Conservation (phyloP, 2,329 filamentous ascomycete genomes). For the Paracoccidioides brasiliensis region DNA sequence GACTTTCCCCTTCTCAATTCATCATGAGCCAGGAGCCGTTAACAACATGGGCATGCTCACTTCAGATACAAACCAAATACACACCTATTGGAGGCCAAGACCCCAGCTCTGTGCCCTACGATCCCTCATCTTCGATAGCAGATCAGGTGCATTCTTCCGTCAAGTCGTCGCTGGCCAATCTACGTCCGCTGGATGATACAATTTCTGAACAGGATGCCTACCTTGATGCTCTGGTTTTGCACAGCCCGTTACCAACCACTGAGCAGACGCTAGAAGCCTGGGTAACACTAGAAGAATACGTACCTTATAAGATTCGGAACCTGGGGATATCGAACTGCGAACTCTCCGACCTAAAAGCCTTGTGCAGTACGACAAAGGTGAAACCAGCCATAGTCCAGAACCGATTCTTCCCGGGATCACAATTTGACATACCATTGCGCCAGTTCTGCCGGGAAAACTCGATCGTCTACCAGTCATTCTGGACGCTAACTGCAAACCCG, state of each 20-base stretch:
- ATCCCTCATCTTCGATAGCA: slow-evolving; percentile 42
- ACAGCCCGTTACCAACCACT: slow-evolving; percentile 41
- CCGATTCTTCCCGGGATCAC: slow-evolving; percentile 49
- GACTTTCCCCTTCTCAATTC: too few species aligned
- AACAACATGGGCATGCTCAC: slow-evolving; percentile 2
- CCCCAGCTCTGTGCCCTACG: slow-evolving; percentile 48
- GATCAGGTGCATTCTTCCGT: slow-evolving; percentile 57
- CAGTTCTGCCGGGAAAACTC: slow-evolving; percentile 39
- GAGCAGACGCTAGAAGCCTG: slow-evolving; percentile 50
- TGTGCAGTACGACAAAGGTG: slow-evolving; percentile 37
- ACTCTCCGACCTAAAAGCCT: slow-evolving; percentile 41
- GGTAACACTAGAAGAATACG: slow-evolving; percentile 51
- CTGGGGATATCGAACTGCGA: slow-evolving; percentile 66
- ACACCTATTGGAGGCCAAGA: slow-evolving; percentile 53
- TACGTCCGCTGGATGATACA: slow-evolving; percentile 27
- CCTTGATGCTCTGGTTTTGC: slow-evolving; percentile 46
- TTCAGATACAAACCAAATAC: slow-evolving; percentile 70
- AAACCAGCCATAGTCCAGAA: slow-evolving; percentile 61
- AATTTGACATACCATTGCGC: slow-evolving; percentile 49
- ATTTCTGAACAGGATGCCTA: slow-evolving; percentile 33
- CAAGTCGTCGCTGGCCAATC: slow-evolving; percentile 51
- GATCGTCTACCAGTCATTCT: slow-evolving; percentile 48
- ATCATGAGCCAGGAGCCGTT: background rate
- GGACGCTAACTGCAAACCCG: slow-evolving; percentile 49
- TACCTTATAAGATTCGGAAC: slow-evolving; percentile 49